Evolutionary conservation across 2,329 filamentous ascomycete species (phyloP), one percentile per base, ranked within the genome.

Genomic region (Furcasterigmium furcatum): DNA sequence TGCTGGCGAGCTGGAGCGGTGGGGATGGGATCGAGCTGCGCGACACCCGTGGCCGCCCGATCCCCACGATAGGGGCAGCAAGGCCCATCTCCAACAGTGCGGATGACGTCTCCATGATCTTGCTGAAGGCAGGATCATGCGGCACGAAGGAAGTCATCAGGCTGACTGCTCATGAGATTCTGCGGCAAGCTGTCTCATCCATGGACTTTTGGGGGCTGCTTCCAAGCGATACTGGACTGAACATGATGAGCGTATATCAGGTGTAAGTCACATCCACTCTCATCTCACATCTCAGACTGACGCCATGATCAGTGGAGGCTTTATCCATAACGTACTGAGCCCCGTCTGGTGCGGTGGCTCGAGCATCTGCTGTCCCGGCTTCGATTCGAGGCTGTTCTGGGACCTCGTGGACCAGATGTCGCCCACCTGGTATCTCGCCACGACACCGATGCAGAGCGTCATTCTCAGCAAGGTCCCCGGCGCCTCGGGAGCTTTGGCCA

Each of bases 351-450:
- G 76, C 1, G 73, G 73, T 4, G 76, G 76, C 2, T 74, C 74
- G 0, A 73, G 72, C 2, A 73, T 80, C 19, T 79, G 76, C 56
- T 80, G 76, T 48, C 58, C 70, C 13, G 71, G 68, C 2, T 80
- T 79, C 52, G 76, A 80, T 41, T 70, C 76, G 3, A 74, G 68
- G 51, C 61, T 76, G 12, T 80, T 80, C 55, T 80, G 76, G 76
- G 74, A 79, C 52, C 65, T 74, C 14, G 66, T 76, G 4, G 66
- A 77, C 46, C 62, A 67, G 30, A 61, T 67, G 18, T 55, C 60
- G 6, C 72, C 75, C 2, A 79, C 75, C 0, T 80, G 77, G 77
- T 80, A 79, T 57, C 79, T 79, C 54, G 77, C 76, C 2, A 78
- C 75, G 12, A 76, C 76, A 1, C 74, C 74, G 2, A 80, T 80